Evolutionary conservation across 108 stramenopile genomes (phyloP).

Genomic region (Phaeodactylum tricornutum): DNA sequence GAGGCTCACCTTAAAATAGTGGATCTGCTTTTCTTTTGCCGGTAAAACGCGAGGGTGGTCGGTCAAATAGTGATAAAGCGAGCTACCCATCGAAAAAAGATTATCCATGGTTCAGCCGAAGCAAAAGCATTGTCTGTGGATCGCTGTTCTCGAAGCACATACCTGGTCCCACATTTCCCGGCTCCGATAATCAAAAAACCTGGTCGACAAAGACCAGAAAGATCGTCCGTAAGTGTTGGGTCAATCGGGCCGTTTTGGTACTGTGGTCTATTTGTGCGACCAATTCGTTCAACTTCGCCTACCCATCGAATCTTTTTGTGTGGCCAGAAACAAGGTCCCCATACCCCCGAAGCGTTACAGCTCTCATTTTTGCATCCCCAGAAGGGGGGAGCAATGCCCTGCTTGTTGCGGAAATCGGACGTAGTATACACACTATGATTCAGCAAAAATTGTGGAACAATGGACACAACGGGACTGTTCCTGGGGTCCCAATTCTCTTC

Average conservation of each 20-base stretch:
- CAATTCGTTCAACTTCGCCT: conserved; percentile 5
- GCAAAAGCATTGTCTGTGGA: background rate
- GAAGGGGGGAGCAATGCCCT: background rate
- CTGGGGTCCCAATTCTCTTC: no score
- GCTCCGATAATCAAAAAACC: conserved; percentile 81
- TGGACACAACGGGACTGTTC: no score
- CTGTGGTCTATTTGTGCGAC: conserved; percentile 2
- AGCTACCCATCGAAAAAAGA: conserved; percentile 5
- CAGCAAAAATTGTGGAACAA: background rate
- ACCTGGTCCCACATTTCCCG: conserved; percentile 82
- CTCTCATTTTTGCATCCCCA: background rate
- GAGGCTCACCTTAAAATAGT: conserved; percentile 53
- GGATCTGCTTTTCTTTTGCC: conserved; percentile 71
- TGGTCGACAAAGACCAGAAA: conserved; percentile 58
- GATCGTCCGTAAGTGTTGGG: no score
- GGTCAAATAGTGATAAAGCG: conserved; percentile 68
- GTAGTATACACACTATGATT: background rate
- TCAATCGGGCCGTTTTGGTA: background rate
- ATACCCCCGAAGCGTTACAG: conserved; percentile 9
- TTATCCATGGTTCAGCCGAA: background rate
- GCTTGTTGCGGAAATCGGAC: background rate
- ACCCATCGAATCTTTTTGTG: background rate
- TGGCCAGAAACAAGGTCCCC: conserved; percentile 38
- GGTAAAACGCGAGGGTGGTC: conserved; percentile 71
- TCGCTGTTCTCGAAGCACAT: background rate